Evolutionary conservation across 495 filamentous ascomycete genomes (phyloP), one percentile per base, ranked within the genome.

Genomic region (Talaromyces ruber): DNA sequence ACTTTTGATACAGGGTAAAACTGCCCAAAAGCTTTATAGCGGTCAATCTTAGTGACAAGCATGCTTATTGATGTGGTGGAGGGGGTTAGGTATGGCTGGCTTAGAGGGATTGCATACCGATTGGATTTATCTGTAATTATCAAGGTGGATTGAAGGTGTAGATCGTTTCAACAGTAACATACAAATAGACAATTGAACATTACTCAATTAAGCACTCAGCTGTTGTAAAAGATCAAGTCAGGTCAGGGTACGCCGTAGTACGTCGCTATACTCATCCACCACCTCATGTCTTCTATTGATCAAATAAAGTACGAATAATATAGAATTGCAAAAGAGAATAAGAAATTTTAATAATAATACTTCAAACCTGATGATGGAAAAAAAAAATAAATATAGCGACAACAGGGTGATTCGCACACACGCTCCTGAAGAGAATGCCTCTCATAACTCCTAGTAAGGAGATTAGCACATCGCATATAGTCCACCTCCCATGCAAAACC

Each of bases 11-110:
- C 55, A 92, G 91, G 64, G 95, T 98, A 43, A 96, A 97, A 79
- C 76, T 98, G 25, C 94, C 94, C 26, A 94, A 95, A 76, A 88
- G 86, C 11, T 98, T 98, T 73, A 84, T 94, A 29, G 93, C 92
- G 12, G 87, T 96, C 55, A 96, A 96, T 66, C 78, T 97, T n/a
- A 88, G 85, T 58, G 91, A 93, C 68, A 84, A 83, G 65, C 71
- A 83, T 66, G 34, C 34, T 39, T 39, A 64, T 67, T 30, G 25
- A 60, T 21, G 37, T 18, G 59, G 37, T 21, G 24, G 43, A 52
- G 37, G 58, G 22, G 16, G 39, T 21, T 21, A 4, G 34, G 11
- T 39, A 59, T 43, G 57, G 30, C 16, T 43, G 57, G 30, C 16
- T 24, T 59, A 21, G 18, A 34, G 30, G 30, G 34, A 21, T 9